Conservation (phyloP, 108 stramenopile genomes). For the Nitzschia palea region DNA sequence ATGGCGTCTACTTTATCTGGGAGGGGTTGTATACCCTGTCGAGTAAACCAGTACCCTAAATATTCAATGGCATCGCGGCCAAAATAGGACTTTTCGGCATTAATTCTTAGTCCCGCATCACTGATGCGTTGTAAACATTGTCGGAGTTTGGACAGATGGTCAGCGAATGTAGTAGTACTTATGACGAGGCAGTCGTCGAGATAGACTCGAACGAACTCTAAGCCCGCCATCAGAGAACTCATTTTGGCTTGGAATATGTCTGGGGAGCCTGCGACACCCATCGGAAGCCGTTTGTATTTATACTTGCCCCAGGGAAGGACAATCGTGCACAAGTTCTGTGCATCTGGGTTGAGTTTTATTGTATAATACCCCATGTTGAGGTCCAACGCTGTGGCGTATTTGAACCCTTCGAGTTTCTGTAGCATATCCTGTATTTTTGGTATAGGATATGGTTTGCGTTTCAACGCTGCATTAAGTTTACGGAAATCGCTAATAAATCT, state of each 20-base stretch:
- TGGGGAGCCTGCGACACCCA: slow-evolving; percentile 40
- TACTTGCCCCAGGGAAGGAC: too few species aligned
- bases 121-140: slow-evolving; percentile 21
- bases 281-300: neutral
- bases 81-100: slow-evolving; percentile 52
- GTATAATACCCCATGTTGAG: neutral
- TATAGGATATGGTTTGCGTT: neutral
- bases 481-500: slow-evolving; percentile 22
- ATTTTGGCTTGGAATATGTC: slow-evolving; percentile 46
- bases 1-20: neutral
- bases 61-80: slow-evolving; percentile 40
- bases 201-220: slow-evolving; percentile 32
- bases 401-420: neutral
- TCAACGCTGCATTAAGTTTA: neutral
- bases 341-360: too few species aligned
- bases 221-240: slow-evolving; percentile 22
- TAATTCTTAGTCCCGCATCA: slow-evolving; percentile 36
- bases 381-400: neutral
- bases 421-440: slow-evolving; percentile 4
- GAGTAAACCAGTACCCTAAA: slow-evolving; percentile 15
- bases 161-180: slow-evolving; percentile 25
- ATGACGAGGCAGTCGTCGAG: slow-evolving; percentile 51
- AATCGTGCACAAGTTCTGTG: too few species aligned
- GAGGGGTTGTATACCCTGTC: neutral
- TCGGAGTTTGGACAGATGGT: slow-evolving; percentile 19